Evolutionary conservation across 768 basidiomycete species (phyloP).

Genomic region (Boletus sensibilis): DNA sequence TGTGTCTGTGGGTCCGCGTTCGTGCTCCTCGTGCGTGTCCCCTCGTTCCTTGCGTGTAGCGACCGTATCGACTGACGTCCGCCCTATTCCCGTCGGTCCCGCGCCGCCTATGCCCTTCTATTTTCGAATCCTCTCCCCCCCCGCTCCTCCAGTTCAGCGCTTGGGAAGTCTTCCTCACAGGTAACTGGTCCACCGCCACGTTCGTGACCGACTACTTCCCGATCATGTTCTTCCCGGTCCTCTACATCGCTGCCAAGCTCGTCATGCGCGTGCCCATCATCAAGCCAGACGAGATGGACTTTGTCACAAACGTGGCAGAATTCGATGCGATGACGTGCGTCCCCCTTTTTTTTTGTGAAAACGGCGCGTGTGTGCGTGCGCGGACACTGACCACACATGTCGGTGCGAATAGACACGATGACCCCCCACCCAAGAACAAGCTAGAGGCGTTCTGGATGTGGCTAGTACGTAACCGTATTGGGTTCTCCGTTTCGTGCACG

Average conservation of each 20-base stretch:
- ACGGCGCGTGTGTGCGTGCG: too few relatives aligned
- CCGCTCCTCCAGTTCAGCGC: slow-evolving; percentile 35
- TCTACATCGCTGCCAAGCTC: slow-evolving; percentile 37
- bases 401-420: slow-evolving; percentile 20
- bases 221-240: slow-evolving; percentile 44
- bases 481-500: neutral
- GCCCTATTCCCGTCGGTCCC: too few relatives aligned
- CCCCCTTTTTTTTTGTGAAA: neutral
- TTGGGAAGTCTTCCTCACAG: slow-evolving; percentile 42
- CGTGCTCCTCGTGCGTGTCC: slow-evolving; percentile 36
- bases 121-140: too few relatives aligned
- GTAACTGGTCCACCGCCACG: slow-evolving; percentile 36
- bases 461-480: slow-evolving; percentile 19
- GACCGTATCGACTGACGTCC: neutral
- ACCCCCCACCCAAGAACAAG: slow-evolving; percentile 27
- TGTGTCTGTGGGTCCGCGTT: slow-evolving; percentile 28
- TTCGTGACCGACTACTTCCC: slow-evolving; percentile 46
- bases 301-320: slow-evolving; percentile 23
- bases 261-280: slow-evolving; percentile 9
- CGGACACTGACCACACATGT: neutral
- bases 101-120: too few relatives aligned
- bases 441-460: slow-evolving; percentile 29
- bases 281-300: slow-evolving; percentile 27
- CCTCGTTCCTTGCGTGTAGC: too few relatives aligned
- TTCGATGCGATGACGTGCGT: slow-evolving; percentile 30